Evolutionary conservation across 257 asterid genomes (phyloP).

Genomic region (Salvia hispanica): DNA sequence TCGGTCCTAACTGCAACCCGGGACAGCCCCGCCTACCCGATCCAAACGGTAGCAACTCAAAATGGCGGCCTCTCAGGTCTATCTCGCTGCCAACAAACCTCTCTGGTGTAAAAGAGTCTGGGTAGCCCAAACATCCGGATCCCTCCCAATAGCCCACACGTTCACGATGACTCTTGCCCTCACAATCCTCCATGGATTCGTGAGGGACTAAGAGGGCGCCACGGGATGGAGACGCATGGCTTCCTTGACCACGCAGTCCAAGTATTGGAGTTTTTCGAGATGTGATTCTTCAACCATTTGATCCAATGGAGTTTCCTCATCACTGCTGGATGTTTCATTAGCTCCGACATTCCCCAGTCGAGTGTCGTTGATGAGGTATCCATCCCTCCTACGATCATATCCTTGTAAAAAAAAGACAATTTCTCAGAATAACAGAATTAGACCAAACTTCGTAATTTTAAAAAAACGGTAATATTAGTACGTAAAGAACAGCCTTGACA

Average conservation of each 20-base stretch:
- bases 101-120: too few relatives aligned
- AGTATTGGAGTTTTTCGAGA: conserved; percentile 32
- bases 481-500: conserved; percentile 44
- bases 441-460: too few relatives aligned
- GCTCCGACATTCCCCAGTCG: conserved; percentile 41
- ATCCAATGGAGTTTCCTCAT: conserved; percentile 36
- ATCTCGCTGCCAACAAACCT: too few relatives aligned
- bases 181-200: background rate
- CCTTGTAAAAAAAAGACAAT: too few relatives aligned
- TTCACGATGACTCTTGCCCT: too few relatives aligned
- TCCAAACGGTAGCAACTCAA: conserved; percentile 37
- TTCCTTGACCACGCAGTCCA: conserved; percentile 33
- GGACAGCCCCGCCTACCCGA: conserved; percentile 47
- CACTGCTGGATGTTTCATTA: conserved; percentile 33
- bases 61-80: too few relatives aligned
- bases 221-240: too few relatives aligned
- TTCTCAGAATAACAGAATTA: too few relatives aligned
- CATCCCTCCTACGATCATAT: background rate
- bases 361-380: conserved; percentile 35
- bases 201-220: conserved; percentile 26
- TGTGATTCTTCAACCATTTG: conserved; percentile 35
- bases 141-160: too few relatives aligned
- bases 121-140: too few relatives aligned
- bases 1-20: conserved; percentile 36
- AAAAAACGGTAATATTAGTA: background rate